Base-by-base conservation (phyloP, 768 basidiomycete genomes). In the Hydnum rufescens region DNA sequence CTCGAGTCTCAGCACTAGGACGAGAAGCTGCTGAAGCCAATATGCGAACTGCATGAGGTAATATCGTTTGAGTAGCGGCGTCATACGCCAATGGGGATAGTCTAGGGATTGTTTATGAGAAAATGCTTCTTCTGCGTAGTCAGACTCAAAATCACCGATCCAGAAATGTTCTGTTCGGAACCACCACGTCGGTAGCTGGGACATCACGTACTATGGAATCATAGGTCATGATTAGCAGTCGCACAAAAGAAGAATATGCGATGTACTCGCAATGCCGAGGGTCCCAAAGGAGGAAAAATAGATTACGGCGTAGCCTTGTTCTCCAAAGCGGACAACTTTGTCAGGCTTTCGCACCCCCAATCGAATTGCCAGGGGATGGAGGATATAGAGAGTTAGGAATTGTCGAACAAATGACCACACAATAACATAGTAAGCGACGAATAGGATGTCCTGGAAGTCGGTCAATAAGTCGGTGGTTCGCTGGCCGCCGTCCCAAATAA, bases 1-100 rank as follows among this genome's bases (percentile, higher is more conserved):
- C 67, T 99, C 95, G 16, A 99, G 73, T 44, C 78, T 70, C 8
- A 92, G 73, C 2, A 82, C 67, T 4, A 96, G 72, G 16, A 99
- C 79, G 19, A 96, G 65, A 55, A 92, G 72, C 63, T 99, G 90
- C 61, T 97, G 92, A 46, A 78, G 74, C 95, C 95, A 97, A 65
- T 95, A 96, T 2, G 90, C 72, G 55, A 76, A 74, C 62, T 99
- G 93, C 68, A 89, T 75, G 53, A 99, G 78, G 64, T 97, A 97
- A 68, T 95, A 96, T 42, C 74, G 65, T 67, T 99, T 99, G 58
- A 97, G 67, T 56, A 78, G 73, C 0, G 78, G 77, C 26, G 73
- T 74, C 82, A 99, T 85, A 44, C 82, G 73, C 80, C 83, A 86
- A 61, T 85, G 77, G 18, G 90, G 90, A 61, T 93, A 93, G 53